Evolutionary conservation across 371 early-diverging fungal genomes (phyloP).

Genomic region (Apophysomyces ossiformis): DNA sequence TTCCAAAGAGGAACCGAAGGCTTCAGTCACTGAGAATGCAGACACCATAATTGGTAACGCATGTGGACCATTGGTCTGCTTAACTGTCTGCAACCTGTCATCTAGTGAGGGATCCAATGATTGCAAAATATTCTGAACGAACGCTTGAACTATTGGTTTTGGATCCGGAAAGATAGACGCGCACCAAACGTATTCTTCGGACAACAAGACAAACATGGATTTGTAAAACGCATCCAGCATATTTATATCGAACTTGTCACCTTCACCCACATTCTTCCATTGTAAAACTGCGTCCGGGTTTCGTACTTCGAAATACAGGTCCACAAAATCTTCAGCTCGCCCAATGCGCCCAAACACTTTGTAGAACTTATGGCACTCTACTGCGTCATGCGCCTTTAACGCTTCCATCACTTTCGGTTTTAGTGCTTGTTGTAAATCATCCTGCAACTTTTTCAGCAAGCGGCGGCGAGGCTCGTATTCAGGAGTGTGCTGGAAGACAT

Average conservation of each 20-base stretch:
- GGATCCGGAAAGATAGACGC: conserved; percentile 65
- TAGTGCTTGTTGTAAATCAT: conserved; percentile 60
- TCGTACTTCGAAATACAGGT: conserved; percentile 59
- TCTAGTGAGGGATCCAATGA: conserved; percentile 64
- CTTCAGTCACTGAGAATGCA: conserved; percentile 54
- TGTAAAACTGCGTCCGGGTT: conserved; percentile 20
- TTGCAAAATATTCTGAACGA: conserved; percentile 58
- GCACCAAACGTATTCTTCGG: conserved; percentile 69
- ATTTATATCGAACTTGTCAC: conserved; percentile 28
- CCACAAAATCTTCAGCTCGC: conserved; percentile 59
- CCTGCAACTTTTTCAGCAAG: conserved; percentile 55
- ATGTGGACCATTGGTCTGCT: conserved; percentile 36
- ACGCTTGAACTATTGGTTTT: conserved; percentile 48
- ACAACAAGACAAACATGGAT: conserved; percentile 50
- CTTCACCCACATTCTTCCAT: conserved; percentile 22
- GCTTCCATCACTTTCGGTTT: conserved; percentile 55
- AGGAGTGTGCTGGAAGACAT: conserved; percentile 67
- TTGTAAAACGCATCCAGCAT: conserved; percentile 52
- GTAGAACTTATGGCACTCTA: conserved; percentile 54
- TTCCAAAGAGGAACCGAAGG: conserved; percentile 61
- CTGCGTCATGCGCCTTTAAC: conserved; percentile 57
- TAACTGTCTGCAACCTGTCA: conserved; percentile 29
- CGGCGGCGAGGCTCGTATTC: conserved; percentile 65
- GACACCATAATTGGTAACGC: conserved; percentile 40
- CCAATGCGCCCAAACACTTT: conserved; percentile 62